These are phyloP conservation scores for Auricularia sp. DNA, from an alignment of 768 basidiomycete species.

Conservation along the genomic window DNA sequence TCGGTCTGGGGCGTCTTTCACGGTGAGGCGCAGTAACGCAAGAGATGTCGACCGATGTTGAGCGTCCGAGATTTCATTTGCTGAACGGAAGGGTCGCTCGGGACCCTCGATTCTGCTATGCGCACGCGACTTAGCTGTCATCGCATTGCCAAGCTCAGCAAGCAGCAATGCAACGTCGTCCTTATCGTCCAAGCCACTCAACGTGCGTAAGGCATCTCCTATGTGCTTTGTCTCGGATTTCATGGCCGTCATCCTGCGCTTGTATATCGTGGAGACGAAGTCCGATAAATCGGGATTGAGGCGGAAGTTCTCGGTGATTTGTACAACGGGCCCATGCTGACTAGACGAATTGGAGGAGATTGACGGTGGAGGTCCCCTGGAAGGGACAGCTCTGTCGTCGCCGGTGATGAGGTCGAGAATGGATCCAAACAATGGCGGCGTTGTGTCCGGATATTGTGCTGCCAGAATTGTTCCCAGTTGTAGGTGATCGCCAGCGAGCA, in stretches of 20 bases:
- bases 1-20: conserved; percentile 23
- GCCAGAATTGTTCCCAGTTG: conserved; percentile 42
- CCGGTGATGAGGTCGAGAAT: conserved; percentile 37
- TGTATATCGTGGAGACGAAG: conserved; percentile 44
- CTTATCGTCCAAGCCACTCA: conserved; percentile 15
- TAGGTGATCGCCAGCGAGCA: conserved; percentile 43
- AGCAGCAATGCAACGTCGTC: conserved; percentile 29
- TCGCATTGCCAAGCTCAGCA: conserved; percentile 33
- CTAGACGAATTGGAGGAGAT: conserved; percentile 14
- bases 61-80: conserved; percentile 3
- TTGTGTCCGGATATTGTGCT: conserved; percentile 35
- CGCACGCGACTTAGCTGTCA: conserved; percentile 32
- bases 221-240: conserved; percentile 39
- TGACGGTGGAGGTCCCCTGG: neutral
- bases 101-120: conserved; percentile 8
- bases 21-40: conserved; percentile 32
- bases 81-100: conserved; percentile 5
- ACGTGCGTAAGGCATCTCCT: conserved; percentile 27
- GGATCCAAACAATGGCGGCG: conserved; percentile 36
- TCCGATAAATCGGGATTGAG: conserved; percentile 45
- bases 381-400: conserved; percentile 12
- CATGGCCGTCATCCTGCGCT: conserved; percentile 26
- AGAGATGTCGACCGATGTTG: conserved; percentile 34
- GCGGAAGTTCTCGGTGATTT: conserved; percentile 43
- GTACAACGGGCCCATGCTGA: conserved; percentile 34